A percentile compares a stretch with the other conserved stretches of the same genome.
Evolutionary conservation across 768 basidiomycete species (phyloP).

Genomic region (Strobilomyces dryophilus): DNA sequence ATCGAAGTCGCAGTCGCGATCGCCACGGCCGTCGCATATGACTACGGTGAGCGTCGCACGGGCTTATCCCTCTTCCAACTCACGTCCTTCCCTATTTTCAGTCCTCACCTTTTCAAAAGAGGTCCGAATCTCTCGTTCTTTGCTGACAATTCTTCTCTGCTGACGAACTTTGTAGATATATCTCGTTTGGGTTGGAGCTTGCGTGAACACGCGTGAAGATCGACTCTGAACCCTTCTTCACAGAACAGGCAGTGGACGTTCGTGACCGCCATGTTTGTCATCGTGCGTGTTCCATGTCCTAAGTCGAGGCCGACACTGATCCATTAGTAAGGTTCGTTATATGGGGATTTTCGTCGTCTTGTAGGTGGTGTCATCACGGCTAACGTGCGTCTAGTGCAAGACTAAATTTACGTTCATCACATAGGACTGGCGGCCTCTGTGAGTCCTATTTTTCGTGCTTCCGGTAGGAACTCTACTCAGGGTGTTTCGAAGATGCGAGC

Average conservation of each 20-base stretch:
- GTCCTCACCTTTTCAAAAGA: slow-evolving; percentile 17
- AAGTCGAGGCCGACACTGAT: background rate
- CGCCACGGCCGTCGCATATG: background rate
- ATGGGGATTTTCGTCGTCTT: background rate
- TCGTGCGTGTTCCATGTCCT: slow-evolving; percentile 11
- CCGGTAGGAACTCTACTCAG: background rate
- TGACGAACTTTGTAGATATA: slow-evolving; percentile 6
- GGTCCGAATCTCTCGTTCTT: background rate
- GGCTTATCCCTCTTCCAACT: background rate
- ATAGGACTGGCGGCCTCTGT: slow-evolving; percentile 10
- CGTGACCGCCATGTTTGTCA: slow-evolving; percentile 9
- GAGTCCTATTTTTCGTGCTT: background rate
- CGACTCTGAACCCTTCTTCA: background rate
- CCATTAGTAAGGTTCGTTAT: background rate
- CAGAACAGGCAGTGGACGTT: slow-evolving; percentile 7
- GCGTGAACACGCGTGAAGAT: background rate
- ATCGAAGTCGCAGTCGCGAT: background rate
- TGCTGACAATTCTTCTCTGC: background rate
- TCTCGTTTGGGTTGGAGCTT: slow-evolving; percentile 17
- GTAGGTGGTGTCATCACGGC: slow-evolving; percentile 6
- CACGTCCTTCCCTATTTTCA: background rate
- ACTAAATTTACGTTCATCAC: background rate
- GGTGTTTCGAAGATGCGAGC: slow-evolving; percentile 6
- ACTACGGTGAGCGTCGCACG: background rate
- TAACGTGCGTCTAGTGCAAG: no score